Conservation (phyloP, 2,329 filamentous ascomycete genomes). For the Microcyclospora pomicola region DNA sequence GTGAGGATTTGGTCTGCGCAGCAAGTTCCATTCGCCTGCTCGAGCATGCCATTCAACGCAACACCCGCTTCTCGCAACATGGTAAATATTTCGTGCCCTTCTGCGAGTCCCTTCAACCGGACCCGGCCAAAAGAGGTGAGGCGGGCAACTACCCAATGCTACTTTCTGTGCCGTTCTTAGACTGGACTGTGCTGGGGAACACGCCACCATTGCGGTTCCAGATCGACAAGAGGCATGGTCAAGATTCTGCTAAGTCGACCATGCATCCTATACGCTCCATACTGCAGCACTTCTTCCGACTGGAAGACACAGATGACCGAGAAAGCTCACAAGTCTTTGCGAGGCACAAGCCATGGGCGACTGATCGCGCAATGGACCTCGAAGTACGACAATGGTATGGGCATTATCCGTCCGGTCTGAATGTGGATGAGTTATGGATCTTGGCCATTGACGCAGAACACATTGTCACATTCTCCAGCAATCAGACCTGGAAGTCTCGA, state of each 20-base stretch:
- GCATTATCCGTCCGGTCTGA: constrained; percentile 27
- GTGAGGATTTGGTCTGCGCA: constrained; percentile 8
- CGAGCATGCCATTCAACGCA: constrained; percentile 25
- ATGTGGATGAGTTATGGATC: constrained; percentile 32
- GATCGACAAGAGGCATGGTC: constrained; percentile 28
- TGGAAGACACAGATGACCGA: constrained; percentile 30
- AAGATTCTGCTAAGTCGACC: constrained; percentile 24
- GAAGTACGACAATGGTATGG: constrained; percentile 31
- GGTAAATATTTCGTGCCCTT: constrained; percentile 31
- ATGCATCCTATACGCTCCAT: constrained; percentile 29
- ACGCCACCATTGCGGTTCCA: constrained; percentile 29
- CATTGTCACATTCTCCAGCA: constrained; percentile 30
- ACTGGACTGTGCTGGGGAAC: constrained; percentile 27
- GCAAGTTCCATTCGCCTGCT: constrained; percentile 17
- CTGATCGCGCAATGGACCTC: constrained; percentile 28
- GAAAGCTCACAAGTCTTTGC: constrained; percentile 28
- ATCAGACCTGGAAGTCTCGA: constrained; percentile 31
- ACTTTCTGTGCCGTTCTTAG: constrained; percentile 28
- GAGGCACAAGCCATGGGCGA: constrained; percentile 30
- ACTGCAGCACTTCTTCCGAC: constrained; percentile 29
- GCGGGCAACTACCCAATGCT: constrained; percentile 22
- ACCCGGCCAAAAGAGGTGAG: constrained; percentile 3
- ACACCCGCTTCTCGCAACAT: constrained; percentile 31
- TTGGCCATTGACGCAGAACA: constrained; percentile 27
- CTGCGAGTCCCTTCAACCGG: constrained; percentile 19